These are phyloP conservation scores for Coniosporium tulheliwenetii DNA, from an alignment of 2,329 filamentous ascomycete species.

Conservation along the genomic window DNA sequence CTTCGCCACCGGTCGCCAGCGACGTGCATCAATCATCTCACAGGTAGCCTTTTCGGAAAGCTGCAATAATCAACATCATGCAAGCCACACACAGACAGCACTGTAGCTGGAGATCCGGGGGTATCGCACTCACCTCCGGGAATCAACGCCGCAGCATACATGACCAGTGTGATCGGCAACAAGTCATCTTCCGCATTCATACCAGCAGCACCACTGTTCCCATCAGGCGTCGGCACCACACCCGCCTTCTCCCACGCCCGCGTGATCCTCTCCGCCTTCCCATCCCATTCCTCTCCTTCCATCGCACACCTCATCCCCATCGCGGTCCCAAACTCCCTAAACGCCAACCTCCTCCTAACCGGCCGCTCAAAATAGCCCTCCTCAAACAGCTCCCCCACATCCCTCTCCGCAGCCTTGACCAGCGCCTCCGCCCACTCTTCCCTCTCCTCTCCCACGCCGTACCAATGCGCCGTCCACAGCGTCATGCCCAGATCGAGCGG, in stretches of 20 bases:
- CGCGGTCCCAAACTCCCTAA: slow-evolving; percentile 9
- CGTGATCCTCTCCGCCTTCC: slow-evolving; percentile 1
- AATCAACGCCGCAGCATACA: slow-evolving; percentile 3
- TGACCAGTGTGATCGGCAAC: slow-evolving; percentile 3
- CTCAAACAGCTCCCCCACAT: slow-evolving; percentile 4
- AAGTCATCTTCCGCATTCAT: slow-evolving; percentile 1
- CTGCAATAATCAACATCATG: neutral
- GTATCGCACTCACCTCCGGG: neutral
- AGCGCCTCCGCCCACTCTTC: slow-evolving; percentile 32
- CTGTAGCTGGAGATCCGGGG: neutral
- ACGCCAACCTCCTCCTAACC: slow-evolving; percentile 5
- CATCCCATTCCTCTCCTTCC: neutral
- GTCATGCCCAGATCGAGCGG: slow-evolving; percentile 44
- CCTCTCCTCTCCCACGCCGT: slow-evolving; percentile 11
- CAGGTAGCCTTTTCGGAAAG: neutral
- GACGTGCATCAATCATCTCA: neutral
- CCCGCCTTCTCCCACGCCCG: slow-evolving; percentile 1
- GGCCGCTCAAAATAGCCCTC: slow-evolving; percentile 2
- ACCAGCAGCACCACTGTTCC: neutral
- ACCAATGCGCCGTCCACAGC: slow-evolving; percentile 40
- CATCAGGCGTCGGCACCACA: slow-evolving; percentile 1
- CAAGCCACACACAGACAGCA: neutral
- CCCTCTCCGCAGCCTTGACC: slow-evolving; percentile 3
- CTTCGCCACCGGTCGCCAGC: no score
- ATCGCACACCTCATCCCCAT: slow-evolving; percentile 6